A percentile compares a stretch with the other conserved stretches of the same genome.
Evolutionary conservation across 2,329 filamentous ascomycete species (phyloP).

Genomic region (Botrytis squamosa): DNA sequence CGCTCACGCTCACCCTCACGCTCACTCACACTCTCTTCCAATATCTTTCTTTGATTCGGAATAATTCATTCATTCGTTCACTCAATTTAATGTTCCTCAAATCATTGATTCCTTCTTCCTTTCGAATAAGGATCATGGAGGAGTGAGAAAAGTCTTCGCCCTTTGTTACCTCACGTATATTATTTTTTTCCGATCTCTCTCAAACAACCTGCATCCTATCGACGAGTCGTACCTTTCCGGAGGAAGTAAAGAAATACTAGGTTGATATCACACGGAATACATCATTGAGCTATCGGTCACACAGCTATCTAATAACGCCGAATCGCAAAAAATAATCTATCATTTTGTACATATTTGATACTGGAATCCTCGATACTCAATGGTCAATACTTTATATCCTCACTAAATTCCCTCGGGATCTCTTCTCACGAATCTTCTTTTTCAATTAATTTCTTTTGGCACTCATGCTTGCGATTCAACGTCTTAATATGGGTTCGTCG

Average conservation of each 20-base stretch:
- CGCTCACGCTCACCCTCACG: too few species aligned
- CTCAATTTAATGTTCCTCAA: background rate
- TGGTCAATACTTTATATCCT: background rate
- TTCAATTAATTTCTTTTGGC: background rate
- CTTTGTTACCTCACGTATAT: background rate
- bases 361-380: background rate
- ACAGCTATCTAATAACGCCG: constrained; percentile 5
- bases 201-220: background rate
- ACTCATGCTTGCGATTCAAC: constrained; percentile 56
- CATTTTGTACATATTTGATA: background rate
- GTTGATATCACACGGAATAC: background rate
- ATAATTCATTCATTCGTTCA: background rate
- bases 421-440: background rate
- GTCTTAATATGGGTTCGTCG: constrained; percentile 58
- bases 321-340: background rate
- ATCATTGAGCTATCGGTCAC: background rate
- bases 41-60: background rate
- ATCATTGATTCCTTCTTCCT: background rate
- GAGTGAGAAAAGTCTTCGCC: background rate
- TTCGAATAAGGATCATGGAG: background rate
- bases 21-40: background rate
- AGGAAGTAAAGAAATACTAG: background rate
- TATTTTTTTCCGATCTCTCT: background rate
- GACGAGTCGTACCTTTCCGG: background rate
- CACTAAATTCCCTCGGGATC: background rate